A percentile compares a stretch with the other conserved stretches of the same genome.
Evolutionary conservation across 768 basidiomycete genomes (phyloP).

Genomic region (Cystofilobasidium macerans): DNA sequence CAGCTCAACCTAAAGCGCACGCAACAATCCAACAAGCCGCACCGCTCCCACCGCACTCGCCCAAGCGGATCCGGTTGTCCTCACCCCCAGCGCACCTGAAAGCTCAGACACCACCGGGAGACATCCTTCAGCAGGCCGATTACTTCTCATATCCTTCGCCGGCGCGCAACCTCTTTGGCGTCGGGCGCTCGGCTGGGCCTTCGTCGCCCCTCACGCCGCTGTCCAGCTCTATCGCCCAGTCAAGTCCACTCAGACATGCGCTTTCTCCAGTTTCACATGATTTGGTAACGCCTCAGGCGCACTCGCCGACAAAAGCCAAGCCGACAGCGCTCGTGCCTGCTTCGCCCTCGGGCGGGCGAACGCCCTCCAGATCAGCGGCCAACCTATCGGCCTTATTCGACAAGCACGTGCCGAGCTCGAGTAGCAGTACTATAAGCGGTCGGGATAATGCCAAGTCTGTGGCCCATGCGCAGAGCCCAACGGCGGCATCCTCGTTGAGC

Average conservation of each 20-base stretch:
- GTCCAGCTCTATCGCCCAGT: not conserved
- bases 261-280: not conserved
- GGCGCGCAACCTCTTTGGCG: not conserved
- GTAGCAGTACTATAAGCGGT: not conserved
- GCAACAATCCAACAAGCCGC: no score
- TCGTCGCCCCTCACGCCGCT: not conserved
- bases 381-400: not conserved
- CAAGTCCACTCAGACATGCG: not conserved
- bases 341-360: not conserved
- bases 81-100: not conserved
- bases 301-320: not conserved
- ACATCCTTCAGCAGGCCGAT: constrained; percentile 1
- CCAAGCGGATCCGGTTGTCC: not conserved
- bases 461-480: not conserved
- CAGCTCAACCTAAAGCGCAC: no score
- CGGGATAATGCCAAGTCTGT: not conserved
- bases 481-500: not conserved
- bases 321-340: not conserved
- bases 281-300: no score
- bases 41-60: not conserved
- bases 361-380: not conserved
- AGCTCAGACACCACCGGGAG: not conserved
- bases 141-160: not conserved
- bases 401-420: not conserved
- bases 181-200: not conserved